Percentiles rank a stretch among this genome's conserved stretches.
These are phyloP conservation scores for Phalaenopsis equestris DNA, from an alignment of 106 monocot species.

Conservation along the genomic window DNA sequence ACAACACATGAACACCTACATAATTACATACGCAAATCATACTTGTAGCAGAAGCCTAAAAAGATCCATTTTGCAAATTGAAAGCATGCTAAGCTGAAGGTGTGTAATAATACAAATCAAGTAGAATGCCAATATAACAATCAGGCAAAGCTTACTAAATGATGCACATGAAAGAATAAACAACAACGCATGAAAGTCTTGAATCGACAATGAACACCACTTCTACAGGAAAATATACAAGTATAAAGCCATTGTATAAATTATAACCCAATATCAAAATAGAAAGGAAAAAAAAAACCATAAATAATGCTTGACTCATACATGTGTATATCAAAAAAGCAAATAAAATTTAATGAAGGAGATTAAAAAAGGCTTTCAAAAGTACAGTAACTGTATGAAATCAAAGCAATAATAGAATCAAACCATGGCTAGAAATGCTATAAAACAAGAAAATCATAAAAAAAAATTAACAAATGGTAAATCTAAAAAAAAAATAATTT, in stretches of 20 bases:
- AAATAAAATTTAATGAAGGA: background rate
- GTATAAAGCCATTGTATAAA: background rate
- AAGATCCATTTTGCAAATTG: background rate
- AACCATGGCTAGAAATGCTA: background rate
- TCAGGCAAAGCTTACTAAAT: background rate
- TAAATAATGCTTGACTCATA: too few species aligned
- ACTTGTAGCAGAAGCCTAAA: background rate
- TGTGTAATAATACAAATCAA: background rate
- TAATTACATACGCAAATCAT: background rate
- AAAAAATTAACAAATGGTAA: background rate
- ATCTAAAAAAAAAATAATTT: too few species aligned
- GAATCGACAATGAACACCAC: background rate
- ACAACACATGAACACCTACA: background rate
- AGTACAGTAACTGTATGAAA: background rate
- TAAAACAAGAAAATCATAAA: background rate
- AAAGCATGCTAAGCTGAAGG: too few species aligned
- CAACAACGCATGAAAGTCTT: background rate
- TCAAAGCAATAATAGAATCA: background rate
- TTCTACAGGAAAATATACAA: background rate
- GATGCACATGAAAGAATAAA: background rate
- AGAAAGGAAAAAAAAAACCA: background rate
- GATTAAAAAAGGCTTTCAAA: background rate
- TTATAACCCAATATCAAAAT: background rate
- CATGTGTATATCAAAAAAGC: too few species aligned
- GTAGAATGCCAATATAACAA: background rate